A percentile compares a stretch with the other conserved stretches of the same genome.
These are phyloP conservation scores for Nematocida minor DNA, from an alignment of 371 early-diverging fungal species.

Conservation along the genomic window DNA sequence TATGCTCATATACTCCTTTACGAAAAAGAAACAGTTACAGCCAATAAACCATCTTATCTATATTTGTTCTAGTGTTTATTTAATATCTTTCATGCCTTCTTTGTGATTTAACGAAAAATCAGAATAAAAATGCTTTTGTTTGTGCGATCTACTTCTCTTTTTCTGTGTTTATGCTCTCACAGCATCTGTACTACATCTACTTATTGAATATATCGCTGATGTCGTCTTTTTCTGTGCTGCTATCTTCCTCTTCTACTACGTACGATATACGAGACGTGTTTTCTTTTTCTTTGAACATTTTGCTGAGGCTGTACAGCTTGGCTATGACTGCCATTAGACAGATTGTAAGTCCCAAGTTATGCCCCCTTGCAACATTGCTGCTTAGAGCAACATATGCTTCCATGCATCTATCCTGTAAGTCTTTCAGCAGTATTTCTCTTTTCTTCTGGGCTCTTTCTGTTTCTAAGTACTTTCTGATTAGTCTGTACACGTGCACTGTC, in stretches of 20 bases:
- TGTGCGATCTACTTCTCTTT: too few relatives aligned
- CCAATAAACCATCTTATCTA: too few relatives aligned
- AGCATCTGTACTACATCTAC: too few relatives aligned
- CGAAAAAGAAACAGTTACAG: too few relatives aligned
- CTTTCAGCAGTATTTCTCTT: not conserved
- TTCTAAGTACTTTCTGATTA: not conserved
- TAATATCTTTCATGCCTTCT: too few relatives aligned
- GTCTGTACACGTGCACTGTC: conserved; percentile 15
- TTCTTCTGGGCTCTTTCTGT: not conserved
- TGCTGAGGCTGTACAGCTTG: not conserved
- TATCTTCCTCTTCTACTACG: not conserved
- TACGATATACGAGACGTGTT: not conserved
- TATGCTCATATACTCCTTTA: too few relatives aligned
- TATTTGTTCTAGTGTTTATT: too few relatives aligned
- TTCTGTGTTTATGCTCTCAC: too few relatives aligned
- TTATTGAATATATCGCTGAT: conserved; percentile 37
- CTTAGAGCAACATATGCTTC: conserved; percentile 20
- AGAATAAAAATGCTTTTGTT: too few relatives aligned
- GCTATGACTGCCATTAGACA: not conserved
- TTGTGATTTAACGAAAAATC: too few relatives aligned
- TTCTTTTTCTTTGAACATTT: not conserved
- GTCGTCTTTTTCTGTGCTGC: conserved; percentile 23
- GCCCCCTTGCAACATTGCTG: conserved; percentile 34
- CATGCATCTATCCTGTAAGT: not conserved
- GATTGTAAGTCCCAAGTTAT: conserved; percentile 30